A percentile compares a stretch with the other conserved stretches of the same genome.
Conservation (phyloP, 805 yeast species). For the Limtongozyma cylindracea region DNA sequence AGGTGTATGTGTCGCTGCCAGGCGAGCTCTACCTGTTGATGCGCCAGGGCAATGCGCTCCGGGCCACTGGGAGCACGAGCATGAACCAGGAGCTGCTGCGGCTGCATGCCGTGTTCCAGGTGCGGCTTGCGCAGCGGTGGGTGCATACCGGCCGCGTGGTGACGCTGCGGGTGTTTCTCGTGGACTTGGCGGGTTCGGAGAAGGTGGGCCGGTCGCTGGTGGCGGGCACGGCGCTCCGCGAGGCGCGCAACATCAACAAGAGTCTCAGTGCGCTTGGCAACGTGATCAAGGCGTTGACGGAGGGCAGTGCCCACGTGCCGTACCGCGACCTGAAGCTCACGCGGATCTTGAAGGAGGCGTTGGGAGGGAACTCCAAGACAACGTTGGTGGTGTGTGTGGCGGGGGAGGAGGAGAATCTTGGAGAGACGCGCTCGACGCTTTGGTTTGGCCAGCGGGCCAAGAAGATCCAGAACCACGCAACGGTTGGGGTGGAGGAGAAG, state of each 20-base stretch:
- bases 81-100: conserved; percentile 58
- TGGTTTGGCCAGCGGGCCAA: conserved; percentile 58
- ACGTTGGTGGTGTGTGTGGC: background rate
- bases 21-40: conserved; percentile 32
- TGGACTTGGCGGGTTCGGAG: conserved; percentile 79
- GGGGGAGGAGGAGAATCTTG: conserved; percentile 49
- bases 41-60: conserved; percentile 20
- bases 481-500: too few species aligned
- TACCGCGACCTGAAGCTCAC: conserved; percentile 64
- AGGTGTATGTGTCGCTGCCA: conserved; percentile 28
- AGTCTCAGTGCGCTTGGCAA: conserved; percentile 59
- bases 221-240: conserved; percentile 48
- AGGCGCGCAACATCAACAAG: conserved; percentile 62
- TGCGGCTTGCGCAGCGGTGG: conserved; percentile 38
- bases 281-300: conserved; percentile 60
- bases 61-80: conserved; percentile 35
- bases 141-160: conserved; percentile 27
- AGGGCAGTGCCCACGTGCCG: conserved; percentile 39
- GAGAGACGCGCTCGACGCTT: conserved; percentile 48
- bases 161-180: conserved; percentile 40
- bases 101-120: conserved; percentile 58
- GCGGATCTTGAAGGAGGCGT: conserved; percentile 48
- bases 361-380: too few species aligned
- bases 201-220: conserved; percentile 61
- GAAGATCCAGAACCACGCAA: conserved; percentile 33